Conservation (phyloP, 371 early-diverging fungal genomes). For the Mucor irregularis region DNA sequence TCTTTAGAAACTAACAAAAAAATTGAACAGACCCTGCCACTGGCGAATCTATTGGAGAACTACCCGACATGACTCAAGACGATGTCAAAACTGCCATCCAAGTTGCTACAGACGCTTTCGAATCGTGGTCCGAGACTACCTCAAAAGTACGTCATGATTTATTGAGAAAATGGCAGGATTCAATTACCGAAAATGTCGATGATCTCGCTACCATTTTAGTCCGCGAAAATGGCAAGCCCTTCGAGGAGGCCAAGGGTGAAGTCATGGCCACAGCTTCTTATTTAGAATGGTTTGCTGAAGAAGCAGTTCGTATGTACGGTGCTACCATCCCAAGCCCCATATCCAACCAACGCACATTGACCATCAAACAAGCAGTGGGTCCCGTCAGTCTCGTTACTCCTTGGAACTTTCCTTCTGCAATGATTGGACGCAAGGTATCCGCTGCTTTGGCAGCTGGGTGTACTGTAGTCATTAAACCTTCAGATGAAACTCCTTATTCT, state of each 20-base stretch:
- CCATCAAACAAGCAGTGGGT: conserved; percentile 84
- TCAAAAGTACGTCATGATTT: conserved; percentile 64
- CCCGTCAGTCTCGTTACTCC: conserved; percentile 87
- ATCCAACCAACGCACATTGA: conserved; percentile 59
- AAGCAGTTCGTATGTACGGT: conserved; percentile 80
- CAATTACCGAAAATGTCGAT: conserved; percentile 65
- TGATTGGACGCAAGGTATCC: conserved; percentile 86
- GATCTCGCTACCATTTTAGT: conserved; percentile 79
- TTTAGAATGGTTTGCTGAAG: conserved; percentile 89
- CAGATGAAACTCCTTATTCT: conserved; percentile 81
- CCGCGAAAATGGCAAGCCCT: conserved; percentile 76
- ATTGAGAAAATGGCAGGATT: conserved; percentile 66
- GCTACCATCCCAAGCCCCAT: conserved; percentile 72
- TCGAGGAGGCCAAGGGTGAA: conserved; percentile 66
- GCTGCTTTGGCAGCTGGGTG: conserved; percentile 80
- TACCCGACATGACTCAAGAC: conserved; percentile 64
- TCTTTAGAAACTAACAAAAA: background rate
- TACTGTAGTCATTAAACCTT: conserved; percentile 78
- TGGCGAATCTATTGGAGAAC: conserved; percentile 57
- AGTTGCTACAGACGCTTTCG: conserved; percentile 60
- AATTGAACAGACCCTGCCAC: conserved; percentile 56
- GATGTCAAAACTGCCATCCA: conserved; percentile 68
- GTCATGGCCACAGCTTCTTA: conserved; percentile 75
- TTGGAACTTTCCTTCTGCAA: conserved; percentile 95
- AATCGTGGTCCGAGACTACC: conserved; percentile 65